These are phyloP conservation scores for Aspergillus caelatus DNA, from an alignment of 2,329 filamentous ascomycete genomes.

Conservation along the genomic window DNA sequence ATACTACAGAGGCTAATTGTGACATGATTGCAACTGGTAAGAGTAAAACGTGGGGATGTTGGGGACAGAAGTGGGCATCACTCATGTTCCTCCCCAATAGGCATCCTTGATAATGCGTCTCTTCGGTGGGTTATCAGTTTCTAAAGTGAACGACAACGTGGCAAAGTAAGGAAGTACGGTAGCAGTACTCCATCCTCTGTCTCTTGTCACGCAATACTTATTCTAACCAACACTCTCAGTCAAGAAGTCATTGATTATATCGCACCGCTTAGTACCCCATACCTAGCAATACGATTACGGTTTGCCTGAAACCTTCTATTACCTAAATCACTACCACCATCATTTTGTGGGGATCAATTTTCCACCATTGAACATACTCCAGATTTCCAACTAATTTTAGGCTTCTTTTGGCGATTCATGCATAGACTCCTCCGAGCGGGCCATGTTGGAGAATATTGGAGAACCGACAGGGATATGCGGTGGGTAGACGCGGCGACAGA, in stretches of 20 bases:
- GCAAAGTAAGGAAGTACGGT: not conserved
- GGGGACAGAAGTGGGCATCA: not conserved
- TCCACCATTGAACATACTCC: conserved; percentile 1
- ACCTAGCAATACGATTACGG: not conserved
- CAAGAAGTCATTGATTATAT: not conserved
- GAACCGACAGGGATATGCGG: not conserved
- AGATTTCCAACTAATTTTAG: not conserved
- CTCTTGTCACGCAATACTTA: not conserved
- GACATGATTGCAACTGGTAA: conserved; percentile 3
- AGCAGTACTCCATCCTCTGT: not conserved
- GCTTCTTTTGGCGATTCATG: not conserved
- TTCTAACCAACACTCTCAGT: not conserved
- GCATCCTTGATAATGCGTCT: not conserved
- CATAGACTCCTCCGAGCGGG: not conserved
- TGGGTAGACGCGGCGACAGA: not conserved
- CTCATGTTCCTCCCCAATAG: not conserved
- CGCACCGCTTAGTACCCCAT: not conserved
- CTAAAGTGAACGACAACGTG: not conserved
- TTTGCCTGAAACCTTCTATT: not conserved
- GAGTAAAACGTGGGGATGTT: not conserved
- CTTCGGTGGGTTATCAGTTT: not conserved
- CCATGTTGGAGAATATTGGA: not conserved
- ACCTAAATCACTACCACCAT: not conserved
- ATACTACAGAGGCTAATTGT: not conserved
- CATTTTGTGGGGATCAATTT: conserved; percentile 4